Evolutionary conservation across 352 stramenopile species (phyloP).

Genomic region (Elongisporangium prolatum): DNA sequence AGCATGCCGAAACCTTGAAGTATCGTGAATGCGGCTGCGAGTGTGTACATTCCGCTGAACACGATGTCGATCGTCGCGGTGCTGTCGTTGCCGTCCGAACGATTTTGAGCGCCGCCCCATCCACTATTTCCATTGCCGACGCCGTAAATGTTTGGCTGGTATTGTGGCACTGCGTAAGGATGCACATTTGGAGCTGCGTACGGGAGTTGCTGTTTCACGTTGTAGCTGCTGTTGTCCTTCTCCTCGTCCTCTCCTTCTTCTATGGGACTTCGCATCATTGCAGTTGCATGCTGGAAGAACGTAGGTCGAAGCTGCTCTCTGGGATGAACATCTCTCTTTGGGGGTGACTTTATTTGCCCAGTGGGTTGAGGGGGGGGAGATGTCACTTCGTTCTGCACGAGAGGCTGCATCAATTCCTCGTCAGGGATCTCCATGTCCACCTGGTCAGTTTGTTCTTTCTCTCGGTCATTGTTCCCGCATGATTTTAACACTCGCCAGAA

Average conservation of each 20-base stretch:
- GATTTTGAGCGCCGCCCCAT: conserved; percentile 37
- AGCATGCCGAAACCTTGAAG: conserved; percentile 86
- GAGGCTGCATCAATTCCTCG: conserved; percentile 71
- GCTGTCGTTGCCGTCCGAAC: conserved; percentile 33
- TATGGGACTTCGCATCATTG: conserved; percentile 13
- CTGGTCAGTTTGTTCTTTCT: conserved; percentile 8
- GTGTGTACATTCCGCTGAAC: conserved; percentile 85
- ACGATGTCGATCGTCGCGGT: conserved; percentile 70
- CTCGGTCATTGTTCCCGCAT: neutral
- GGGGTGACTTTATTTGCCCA: neutral
- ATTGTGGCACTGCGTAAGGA: conserved; percentile 77
- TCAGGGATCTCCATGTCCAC: conserved; percentile 62
- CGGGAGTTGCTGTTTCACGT: conserved; percentile 33
- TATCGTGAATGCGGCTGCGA: conserved; percentile 73
- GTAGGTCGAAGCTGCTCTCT: conserved; percentile 9
- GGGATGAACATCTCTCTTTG: conserved; percentile 1
- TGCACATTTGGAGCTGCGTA: conserved; percentile 75
- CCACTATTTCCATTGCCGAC: conserved; percentile 23
- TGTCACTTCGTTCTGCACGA: conserved; percentile 30
- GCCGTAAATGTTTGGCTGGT: conserved; percentile 57
- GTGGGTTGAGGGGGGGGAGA: conserved; percentile 3
- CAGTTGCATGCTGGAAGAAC: conserved; percentile 4
- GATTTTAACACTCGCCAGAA: neutral
- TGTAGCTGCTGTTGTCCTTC: conserved; percentile 33
- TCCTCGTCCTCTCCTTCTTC: conserved; percentile 51